phyloP scores from a whole-genome alignment of 129 eudicot genomes.

The Dittrichia graveolens region DNA sequence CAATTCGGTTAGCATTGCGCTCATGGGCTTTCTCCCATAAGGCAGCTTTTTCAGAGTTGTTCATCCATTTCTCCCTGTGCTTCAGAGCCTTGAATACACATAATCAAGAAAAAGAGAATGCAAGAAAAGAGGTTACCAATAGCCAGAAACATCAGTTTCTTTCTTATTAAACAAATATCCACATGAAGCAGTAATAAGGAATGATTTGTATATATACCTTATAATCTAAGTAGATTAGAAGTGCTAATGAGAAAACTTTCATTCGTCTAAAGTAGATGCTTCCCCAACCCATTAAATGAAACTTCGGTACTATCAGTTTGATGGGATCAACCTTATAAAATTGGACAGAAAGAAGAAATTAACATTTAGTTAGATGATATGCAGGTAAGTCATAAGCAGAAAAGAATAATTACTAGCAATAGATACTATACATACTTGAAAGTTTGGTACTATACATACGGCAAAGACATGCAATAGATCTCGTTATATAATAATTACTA shows the following conservation, averaged over 20 bases:
- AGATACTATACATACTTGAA: too few species aligned
- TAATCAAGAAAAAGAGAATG: not conserved
- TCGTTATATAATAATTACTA: not conserved
- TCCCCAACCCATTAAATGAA: constrained; percentile 74
- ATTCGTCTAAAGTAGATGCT: constrained; percentile 67
- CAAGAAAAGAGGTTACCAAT: constrained; percentile 2
- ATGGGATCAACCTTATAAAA: constrained; percentile 3
- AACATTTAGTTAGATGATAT: constrained; percentile 1
- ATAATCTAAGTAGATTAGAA: constrained; percentile 82
- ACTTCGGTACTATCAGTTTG: constrained; percentile 22
- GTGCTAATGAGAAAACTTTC: constrained; percentile 75
- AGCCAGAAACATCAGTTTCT: not conserved
- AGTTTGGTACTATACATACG: not conserved
- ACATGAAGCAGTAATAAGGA: not conserved
- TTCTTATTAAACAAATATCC: not conserved
- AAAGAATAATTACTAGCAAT: too few species aligned
- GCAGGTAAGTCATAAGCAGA: not conserved
- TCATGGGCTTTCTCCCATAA: constrained; percentile 90
- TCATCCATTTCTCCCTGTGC: constrained; percentile 77
- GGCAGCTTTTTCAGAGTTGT: constrained; percentile 49
- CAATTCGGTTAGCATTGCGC: constrained; percentile 91
- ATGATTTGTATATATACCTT: constrained; percentile 45
- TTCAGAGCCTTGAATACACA: constrained; percentile 56
- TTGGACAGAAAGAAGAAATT: not conserved
- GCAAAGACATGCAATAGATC: not conserved